phyloP scores from a whole-genome alignment of 2,329 filamentous ascomycete species.

The Fusarium nurragi region DNA sequence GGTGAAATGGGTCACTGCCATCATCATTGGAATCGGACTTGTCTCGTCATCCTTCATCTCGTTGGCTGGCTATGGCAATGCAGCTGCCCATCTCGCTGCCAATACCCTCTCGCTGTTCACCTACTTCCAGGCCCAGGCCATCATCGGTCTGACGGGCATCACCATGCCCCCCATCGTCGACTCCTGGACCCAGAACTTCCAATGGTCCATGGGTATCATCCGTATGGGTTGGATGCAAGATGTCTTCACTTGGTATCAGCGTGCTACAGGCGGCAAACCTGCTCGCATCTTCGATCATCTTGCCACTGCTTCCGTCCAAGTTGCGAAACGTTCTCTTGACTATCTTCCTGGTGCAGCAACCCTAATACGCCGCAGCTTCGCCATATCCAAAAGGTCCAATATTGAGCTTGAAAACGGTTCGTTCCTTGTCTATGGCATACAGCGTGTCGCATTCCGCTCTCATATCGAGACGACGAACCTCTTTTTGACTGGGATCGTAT shows the following conservation, averaged over 20 bases:
- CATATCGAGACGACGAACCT: slow-evolving; percentile 89
- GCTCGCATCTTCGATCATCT: slow-evolving; percentile 80
- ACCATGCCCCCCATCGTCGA: slow-evolving; percentile 86
- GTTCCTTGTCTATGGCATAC: slow-evolving; percentile 79
- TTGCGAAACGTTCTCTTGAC: slow-evolving; percentile 70
- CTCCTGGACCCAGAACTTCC: slow-evolving; percentile 96
- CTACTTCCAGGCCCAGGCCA: slow-evolving; percentile 93
- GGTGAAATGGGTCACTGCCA: slow-evolving; percentile 88
- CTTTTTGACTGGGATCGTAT: slow-evolving; percentile 89
- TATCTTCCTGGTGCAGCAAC: slow-evolving; percentile 50
- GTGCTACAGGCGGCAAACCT: slow-evolving; percentile 86
- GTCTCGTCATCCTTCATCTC: slow-evolving; percentile 88
- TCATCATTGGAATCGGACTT: slow-evolving; percentile 85
- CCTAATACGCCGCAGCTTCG: slow-evolving; percentile 63
- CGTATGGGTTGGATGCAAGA: slow-evolving; percentile 82
- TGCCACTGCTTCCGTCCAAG: slow-evolving; percentile 79
- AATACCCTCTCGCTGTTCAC: slow-evolving; percentile 91
- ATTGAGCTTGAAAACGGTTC: slow-evolving; percentile 64
- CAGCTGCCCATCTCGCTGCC: slow-evolving; percentile 90
- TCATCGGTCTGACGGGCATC: slow-evolving; percentile 85
- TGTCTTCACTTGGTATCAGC: slow-evolving; percentile 95
- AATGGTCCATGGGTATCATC: slow-evolving; percentile 98
- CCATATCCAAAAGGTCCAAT: slow-evolving; percentile 64
- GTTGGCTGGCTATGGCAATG: slow-evolving; percentile 89
- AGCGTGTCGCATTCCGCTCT: slow-evolving; percentile 88